Percentiles rank a stretch among this genome's conserved stretches.
Conservation (phyloP, 768 basidiomycete species). For the Kockovaella imperatae region DNA sequence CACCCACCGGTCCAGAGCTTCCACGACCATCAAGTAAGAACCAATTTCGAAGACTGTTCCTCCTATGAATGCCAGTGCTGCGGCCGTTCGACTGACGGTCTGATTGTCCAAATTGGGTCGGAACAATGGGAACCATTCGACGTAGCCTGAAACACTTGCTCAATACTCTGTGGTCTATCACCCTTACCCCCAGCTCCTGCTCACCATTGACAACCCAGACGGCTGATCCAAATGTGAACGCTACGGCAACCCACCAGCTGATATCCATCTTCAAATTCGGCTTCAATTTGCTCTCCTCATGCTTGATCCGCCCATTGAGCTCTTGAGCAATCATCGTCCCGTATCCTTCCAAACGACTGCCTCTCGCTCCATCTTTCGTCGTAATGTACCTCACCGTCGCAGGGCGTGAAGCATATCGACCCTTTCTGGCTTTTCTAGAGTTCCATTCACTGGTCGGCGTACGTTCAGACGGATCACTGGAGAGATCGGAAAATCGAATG, state of each 20-base stretch:
- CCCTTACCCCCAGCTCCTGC: slow-evolving; percentile 3
- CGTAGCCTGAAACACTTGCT: slow-evolving; percentile 46
- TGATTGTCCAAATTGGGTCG: slow-evolving; percentile 33
- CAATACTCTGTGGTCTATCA: neutral
- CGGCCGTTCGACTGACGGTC: slow-evolving; percentile 44
- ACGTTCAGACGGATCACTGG: slow-evolving; percentile 1
- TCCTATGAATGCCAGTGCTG: slow-evolving; percentile 54
- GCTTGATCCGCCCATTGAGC: slow-evolving; percentile 12
- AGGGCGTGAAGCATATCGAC: slow-evolving; percentile 21
- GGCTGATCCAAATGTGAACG: slow-evolving; percentile 49
- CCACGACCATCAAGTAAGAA: slow-evolving; percentile 52
- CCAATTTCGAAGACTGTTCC: slow-evolving; percentile 59
- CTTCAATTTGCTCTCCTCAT: slow-evolving; percentile 20
- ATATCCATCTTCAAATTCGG: slow-evolving; percentile 32
- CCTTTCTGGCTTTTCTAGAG: slow-evolving; percentile 34
- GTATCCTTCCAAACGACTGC: neutral
- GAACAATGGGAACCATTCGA: slow-evolving; percentile 52
- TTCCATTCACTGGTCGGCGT: slow-evolving; percentile 10
- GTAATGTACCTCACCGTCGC: slow-evolving; percentile 9
- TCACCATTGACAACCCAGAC: slow-evolving; percentile 54
- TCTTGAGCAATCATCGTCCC: neutral
- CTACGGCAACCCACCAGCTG: slow-evolving; percentile 39
- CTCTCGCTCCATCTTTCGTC: neutral
- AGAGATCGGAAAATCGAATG: slow-evolving; percentile 4
- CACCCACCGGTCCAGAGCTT: slow-evolving; percentile 46